Conservation (phyloP, 306 rosid genomes). For the Glycine latifolia region DNA sequence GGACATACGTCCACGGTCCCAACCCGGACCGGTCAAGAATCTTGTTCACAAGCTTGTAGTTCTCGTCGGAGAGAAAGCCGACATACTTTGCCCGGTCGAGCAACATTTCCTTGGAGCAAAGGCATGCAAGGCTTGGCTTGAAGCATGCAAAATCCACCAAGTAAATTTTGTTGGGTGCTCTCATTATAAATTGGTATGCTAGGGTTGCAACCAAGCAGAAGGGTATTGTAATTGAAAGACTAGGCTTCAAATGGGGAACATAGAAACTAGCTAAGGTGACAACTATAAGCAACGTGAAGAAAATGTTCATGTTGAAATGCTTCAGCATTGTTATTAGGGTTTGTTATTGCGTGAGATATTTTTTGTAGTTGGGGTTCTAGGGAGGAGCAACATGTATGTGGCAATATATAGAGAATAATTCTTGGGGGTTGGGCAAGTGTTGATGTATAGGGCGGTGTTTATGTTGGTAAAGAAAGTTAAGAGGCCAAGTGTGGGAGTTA, state of each 20-base stretch:
- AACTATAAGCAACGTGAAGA: conserved; percentile 27
- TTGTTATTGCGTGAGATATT: no score
- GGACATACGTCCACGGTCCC: conserved; percentile 49
- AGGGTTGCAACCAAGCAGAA: background rate
- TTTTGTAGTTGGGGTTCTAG: no score
- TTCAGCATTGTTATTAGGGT: background rate
- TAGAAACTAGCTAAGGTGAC: conserved; percentile 19
- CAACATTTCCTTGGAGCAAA: conserved; percentile 41
- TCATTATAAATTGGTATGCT: background rate
- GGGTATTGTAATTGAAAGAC: background rate
- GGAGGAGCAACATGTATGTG: background rate
- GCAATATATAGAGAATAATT: background rate
- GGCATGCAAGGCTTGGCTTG: conserved; percentile 18
- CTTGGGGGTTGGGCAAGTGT: background rate
- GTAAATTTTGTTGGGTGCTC: conserved; percentile 37
- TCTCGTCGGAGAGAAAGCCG: conserved; percentile 38
- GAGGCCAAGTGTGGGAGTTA: conserved; percentile 24
- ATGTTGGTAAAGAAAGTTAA: conserved; percentile 40
- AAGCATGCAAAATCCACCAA: conserved; percentile 50
- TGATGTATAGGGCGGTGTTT: background rate
- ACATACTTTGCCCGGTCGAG: conserved; percentile 28
- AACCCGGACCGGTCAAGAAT: conserved; percentile 50
- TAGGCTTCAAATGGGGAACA: background rate
- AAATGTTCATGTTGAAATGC: conserved; percentile 23
- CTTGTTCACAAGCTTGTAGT: conserved; percentile 7